These are phyloP conservation scores for barley (Hordeum vulgare) DNA, from an alignment of 176 grass and related monocot genomes.

Conservation along the genomic window MorexV3_pseudomolecules_assembly NC_058518.1:301552961-301553460, in stretches of 20 bases:
- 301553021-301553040: too few species aligned
- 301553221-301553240: neutral
- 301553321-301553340: neutral
- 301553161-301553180: neutral
- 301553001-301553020: too few species aligned
- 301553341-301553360: neutral
- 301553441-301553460: neutral
- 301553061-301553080: neutral
- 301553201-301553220: neutral
- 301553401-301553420: too few species aligned
- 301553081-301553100: too few species aligned
- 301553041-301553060: too few species aligned
- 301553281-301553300: neutral
- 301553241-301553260: neutral
- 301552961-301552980: too few species aligned
- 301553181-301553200: neutral
- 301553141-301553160: neutral
- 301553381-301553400: neutral
- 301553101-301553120: neutral
- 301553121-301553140: neutral
- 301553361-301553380: too few species aligned
- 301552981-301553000: too few species aligned
- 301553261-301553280: neutral
- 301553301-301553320: neutral
- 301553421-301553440: neutral